Evolutionary conservation across 192 early-diverging fungal genomes (phyloP), one percentile per base, ranked within the genome.

Genomic region (Coemansia sp.): DNA sequence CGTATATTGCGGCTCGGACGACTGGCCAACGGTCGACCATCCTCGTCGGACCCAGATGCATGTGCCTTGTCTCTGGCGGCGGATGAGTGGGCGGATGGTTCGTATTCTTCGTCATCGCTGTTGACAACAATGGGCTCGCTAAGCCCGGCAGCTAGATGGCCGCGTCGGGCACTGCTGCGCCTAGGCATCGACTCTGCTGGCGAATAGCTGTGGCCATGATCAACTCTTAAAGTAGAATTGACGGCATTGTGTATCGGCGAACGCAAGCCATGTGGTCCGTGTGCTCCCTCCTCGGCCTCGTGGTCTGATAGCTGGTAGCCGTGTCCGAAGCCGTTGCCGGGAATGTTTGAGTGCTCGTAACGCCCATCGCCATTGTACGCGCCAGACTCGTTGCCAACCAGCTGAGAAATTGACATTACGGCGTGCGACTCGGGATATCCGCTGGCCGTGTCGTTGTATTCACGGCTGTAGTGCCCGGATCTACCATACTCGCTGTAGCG

Each of bases 361-460:
- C 25, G 40, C 40, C 31, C 49, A 5, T 51, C 49, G 8, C 32
- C 49, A 17, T 10, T n/a, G 49, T 13, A 29, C 29, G 32, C 40
- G 37, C 46, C 42, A 34, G 26, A 23, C 1, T 52, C 62, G 5
- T 60, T 46, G 22, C 60, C 65, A 50, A 75, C 72, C 9, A 75
- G 53, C 45, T 75, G 72, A 15, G 72, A 75, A 25, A 75, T 75
- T 5, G 72, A 68, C 72, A 75, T 75, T 22, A 68, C 58, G 6
- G 65, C 52, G 5, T 63, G 58, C 9, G 56, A 45, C 15, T 59
- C 39, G 4, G 32, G 46, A 35, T 63, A 63, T 19, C 36, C 36
- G 21, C 18, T 15, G n/a, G 51, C 27, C 11, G 25, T 52, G 3
- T 55, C 35, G 7, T 53, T 21, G 33, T 58, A 51, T 5, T 27